Evolutionary conservation across 257 asterid genomes (phyloP), one percentile per base, ranked within the genome.

Genomic region (Mentha longifolia): DNA sequence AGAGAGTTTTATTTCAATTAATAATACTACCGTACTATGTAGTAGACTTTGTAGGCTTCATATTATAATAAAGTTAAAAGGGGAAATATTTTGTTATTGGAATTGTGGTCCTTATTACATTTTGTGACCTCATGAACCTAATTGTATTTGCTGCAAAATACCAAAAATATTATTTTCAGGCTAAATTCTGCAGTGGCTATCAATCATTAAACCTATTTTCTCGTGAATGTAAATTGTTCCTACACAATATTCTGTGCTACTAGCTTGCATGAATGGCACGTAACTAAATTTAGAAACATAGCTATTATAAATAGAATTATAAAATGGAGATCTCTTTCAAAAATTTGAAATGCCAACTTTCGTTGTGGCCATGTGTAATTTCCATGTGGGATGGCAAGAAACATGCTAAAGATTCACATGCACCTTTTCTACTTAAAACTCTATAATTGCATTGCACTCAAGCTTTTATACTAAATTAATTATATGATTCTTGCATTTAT

Each of bases 341-440:
- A 20, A 62, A 5, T 19, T 41, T 19, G 12, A 72, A 70, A 16
- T 19, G 30, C 12, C 67, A 58, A 9, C 7, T 19, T 62, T 54
- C 25, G 9, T 47, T 46, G 64, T 45, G 68, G 51, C 17, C 72
- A 59, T 60, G 74, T 72, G 81, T 67, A 12, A 42, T 57, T 77
- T 70, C 68, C 82, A 54, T 68, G 76, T 46, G 67, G 65, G 76
- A 19, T 62, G 76, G 73, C 76, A 74, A 49, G 61, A 68, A 74
- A 74, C 76, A 69, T 62, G 82, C 52, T 73, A 50, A 28, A 47
- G 6, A 52, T 46, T 49, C 73, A 78, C 82, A 62, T 78, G 79
- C 73, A 61, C 45, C 60, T 37, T 71, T 52, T 33, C 30, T 75
- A 16, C 15, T 46, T 51, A 67, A 20, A 67, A 20, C 35, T 55